phyloP scores from a whole-genome alignment of 805 yeast genomes.

The Lipomyces orientalis region DNA sequence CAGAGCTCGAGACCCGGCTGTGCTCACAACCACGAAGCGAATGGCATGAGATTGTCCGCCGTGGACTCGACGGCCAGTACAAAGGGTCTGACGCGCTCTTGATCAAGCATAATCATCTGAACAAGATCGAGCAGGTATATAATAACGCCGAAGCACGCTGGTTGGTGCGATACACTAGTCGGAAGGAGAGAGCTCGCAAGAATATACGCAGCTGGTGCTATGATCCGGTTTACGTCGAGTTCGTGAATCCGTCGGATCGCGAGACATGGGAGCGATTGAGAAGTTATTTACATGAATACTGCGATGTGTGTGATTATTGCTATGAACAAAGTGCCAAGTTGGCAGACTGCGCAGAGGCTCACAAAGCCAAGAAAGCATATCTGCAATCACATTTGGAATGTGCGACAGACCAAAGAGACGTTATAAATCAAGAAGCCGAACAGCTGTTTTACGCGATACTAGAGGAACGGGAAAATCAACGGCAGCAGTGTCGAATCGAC shows the following conservation, averaged over 20 bases:
- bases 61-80: constrained; percentile 14
- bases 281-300: constrained; percentile 8
- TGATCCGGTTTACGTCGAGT: neutral
- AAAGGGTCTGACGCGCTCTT: neutral
- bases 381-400: neutral
- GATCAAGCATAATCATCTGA: neutral
- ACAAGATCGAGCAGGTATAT: neutral
- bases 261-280: neutral
- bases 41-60: constrained; percentile 7
- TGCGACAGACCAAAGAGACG: neutral
- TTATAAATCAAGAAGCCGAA: neutral
- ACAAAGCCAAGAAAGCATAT: neutral
- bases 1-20: neutral
- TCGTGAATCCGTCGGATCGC: neutral
- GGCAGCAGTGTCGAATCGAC: neutral
- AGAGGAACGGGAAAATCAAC: neutral
- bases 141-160: neutral
- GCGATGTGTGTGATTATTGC: constrained; percentile 11
- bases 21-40: neutral
- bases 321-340: constrained; percentile 8
- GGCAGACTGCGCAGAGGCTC: constrained; percentile 9
- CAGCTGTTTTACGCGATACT: neutral
- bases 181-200: constrained; percentile 1
- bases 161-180: neutral
- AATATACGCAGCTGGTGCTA: neutral